phyloP scores from a whole-genome alignment of 805 yeast species.

The Ogataea allantospora region DNA sequence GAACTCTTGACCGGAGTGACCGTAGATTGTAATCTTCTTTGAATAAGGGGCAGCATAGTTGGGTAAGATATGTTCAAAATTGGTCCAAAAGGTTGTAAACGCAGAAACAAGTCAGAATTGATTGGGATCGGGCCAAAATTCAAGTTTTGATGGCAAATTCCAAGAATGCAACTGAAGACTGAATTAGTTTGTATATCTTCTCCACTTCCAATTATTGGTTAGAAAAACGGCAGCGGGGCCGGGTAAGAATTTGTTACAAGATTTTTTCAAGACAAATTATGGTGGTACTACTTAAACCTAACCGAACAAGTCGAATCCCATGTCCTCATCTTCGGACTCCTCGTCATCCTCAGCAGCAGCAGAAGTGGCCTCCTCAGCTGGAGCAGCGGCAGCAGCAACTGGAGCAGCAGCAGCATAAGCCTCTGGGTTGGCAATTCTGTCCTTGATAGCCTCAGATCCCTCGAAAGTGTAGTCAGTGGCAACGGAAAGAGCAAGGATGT shows the following conservation, averaged over 20 bases:
- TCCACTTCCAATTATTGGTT: slow-evolving; percentile 11
- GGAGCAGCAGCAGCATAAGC: slow-evolving; percentile 99
- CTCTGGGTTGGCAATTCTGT: slow-evolving; percentile 99
- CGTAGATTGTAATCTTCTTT: slow-evolving; percentile 25
- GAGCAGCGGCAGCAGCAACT: slow-evolving; percentile 80
- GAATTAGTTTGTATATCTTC: slow-evolving; percentile 7
- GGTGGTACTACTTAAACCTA: slow-evolving; percentile 44
- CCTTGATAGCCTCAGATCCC: slow-evolving; percentile 98
- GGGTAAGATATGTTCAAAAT: not conserved
- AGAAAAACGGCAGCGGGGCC: slow-evolving; percentile 4
- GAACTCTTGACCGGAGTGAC: slow-evolving; percentile 21
- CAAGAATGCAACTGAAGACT: not conserved
- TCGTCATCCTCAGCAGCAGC: slow-evolving; percentile 73
- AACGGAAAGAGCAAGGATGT: slow-evolving; percentile 94
- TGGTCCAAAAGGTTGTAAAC: not conserved
- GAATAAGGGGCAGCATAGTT: slow-evolving; percentile 19
- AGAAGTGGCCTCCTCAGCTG: slow-evolving; percentile 64
- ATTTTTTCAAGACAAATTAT: not conserved
- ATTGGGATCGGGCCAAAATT: not conserved
- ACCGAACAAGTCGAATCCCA: slow-evolving; percentile 99
- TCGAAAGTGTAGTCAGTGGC: slow-evolving; percentile 99
- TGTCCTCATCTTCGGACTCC: slow-evolving; percentile 69
- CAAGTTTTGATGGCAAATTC: not conserved
- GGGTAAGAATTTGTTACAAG: slow-evolving; percentile 4
- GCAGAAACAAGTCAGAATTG: not conserved